Conservation (phyloP, 108 stramenopile genomes). For the Aurantiochytrium sp. region DNA sequence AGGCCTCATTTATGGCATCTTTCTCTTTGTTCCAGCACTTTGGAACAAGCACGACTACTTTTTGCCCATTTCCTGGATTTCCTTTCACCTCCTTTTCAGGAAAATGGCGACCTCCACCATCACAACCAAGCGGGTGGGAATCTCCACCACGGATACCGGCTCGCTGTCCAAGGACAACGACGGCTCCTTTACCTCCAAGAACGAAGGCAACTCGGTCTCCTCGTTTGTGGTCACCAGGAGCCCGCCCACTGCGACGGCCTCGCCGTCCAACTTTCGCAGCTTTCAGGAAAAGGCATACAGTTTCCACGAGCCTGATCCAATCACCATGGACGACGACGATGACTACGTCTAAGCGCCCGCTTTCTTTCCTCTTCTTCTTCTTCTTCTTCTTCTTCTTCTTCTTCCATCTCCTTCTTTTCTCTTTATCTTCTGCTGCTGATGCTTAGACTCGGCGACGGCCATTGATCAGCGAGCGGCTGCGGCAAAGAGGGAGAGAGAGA, state of each 20-base stretch:
- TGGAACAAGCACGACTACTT: constrained; percentile 11
- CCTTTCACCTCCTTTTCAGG: not conserved
- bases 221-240: not conserved
- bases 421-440: no score
- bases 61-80: not conserved
- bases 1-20: not conserved
- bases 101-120: not conserved
- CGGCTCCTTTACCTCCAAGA: not conserved
- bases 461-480: no score
- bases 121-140: not conserved
- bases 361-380: no score
- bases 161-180: not conserved
- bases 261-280: not conserved
- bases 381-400: no score
- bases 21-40: not conserved
- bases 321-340: not conserved
- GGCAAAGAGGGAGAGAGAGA: no score
- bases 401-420: no score
- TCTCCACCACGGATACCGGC: not conserved
- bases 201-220: not conserved
- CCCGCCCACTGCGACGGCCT: not conserved
- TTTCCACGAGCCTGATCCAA: not conserved
- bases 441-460: no score
- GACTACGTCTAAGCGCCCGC: not conserved
- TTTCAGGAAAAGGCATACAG: not conserved